Base-by-base conservation (phyloP, 2,329 filamentous ascomycete species). In the Botrytis hyacinthi region DNA sequence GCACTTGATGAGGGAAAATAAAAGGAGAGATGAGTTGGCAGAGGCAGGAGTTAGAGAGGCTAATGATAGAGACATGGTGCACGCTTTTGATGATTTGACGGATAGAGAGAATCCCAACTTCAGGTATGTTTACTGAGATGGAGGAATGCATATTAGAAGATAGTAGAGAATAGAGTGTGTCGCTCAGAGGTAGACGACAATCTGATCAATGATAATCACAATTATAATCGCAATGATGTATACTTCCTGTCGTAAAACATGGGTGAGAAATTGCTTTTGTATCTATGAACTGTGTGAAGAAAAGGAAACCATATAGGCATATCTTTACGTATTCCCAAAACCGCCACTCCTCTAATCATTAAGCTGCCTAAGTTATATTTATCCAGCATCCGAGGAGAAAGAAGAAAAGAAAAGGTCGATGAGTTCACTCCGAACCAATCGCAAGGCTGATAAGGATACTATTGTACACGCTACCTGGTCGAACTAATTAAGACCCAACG, bases 71-170 rank as follows among this genome's bases (percentile, higher is more conserved):
- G 57, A 74, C n/a, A 74, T 78, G 51, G 73, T 77, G 26, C 79
- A 79, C 70, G 79, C 78, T n/a, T 80, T 80, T 74, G 77, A 79
- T 60, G 79, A 80, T 76, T 74, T 80, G 73, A 80, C 79, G 16
- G 79, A 80, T 73, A 74, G 71, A 42, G 78, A 80, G 70, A 80
- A 80, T 60, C 62, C 73, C 37, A 77, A 77, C 26, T 80, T 80
- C 66, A 73, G 78, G 44, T 79, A 79, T 65, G 51, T 72, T 14
- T 72, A 68, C 46, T 72, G 22, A 65, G 60, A 42, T 46, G 72
- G 8, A 32, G 14, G 29, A 26, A 32, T 46, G 26, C 42, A 35
- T 14, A n/a, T 68, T 32, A 26, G 18, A 57, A 22, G 37, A 57
- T 51, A 42, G 48, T 44, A 57, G 54, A 42, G 3, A 57, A 40